Percentiles rank a stretch among this genome's conserved stretches.
These are phyloP conservation scores for Trichoderma aggressivum DNA, from an alignment of 2,329 filamentous ascomycete species.

Conservation along the genomic window DNA sequence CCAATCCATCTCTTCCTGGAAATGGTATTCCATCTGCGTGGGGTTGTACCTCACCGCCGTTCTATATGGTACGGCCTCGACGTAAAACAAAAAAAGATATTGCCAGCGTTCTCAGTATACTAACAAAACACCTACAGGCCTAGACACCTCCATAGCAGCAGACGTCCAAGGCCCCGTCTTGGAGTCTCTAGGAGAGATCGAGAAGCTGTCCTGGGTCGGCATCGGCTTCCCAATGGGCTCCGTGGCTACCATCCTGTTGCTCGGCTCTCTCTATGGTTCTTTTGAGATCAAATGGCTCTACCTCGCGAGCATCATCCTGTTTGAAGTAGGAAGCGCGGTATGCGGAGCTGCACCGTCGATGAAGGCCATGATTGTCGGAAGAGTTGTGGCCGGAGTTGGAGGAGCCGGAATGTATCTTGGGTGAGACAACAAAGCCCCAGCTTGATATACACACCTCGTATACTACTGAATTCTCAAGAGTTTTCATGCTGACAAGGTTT, in stretches of 20 bases:
- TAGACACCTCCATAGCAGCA: constrained; percentile 13
- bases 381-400: constrained; percentile 40
- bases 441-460: background rate
- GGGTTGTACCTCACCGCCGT: background rate
- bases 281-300: constrained; percentile 33
- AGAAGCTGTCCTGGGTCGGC: constrained; percentile 22
- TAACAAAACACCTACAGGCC: background rate
- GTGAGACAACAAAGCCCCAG: background rate
- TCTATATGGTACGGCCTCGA: background rate
- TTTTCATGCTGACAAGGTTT: background rate
- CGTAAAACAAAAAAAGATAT: background rate
- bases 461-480: background rate
- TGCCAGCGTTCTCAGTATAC: background rate
- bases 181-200: constrained; percentile 18
- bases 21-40: background rate
- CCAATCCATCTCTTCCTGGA: background rate
- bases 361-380: constrained; percentile 43
- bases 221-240: constrained; percentile 18
- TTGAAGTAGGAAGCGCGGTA: constrained; percentile 29
- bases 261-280: background rate
- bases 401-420: constrained; percentile 36
- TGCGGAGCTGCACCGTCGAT: constrained; percentile 42
- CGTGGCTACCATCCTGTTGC: background rate
- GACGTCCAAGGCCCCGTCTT: constrained; percentile 23
- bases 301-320: constrained; percentile 19